Evolutionary conservation across 139 green algal species (phyloP), one percentile per base, ranked within the genome.

Genomic region (Edaphochlamys debaryana): DNA sequence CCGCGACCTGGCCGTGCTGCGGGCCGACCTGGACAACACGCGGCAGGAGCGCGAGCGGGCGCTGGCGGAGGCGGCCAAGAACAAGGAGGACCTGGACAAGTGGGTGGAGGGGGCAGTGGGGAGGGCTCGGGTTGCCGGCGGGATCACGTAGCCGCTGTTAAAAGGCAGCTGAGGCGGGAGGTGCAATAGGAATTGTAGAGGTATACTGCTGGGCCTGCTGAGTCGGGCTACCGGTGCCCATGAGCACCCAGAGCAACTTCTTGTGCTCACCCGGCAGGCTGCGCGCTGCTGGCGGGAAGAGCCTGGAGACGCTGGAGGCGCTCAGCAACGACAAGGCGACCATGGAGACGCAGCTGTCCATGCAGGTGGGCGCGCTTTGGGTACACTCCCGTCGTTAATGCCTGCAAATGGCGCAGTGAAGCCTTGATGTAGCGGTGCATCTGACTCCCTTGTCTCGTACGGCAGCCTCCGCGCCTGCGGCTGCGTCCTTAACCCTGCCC

Each of bases 321-420:
- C 68, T 93, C 11, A 86, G 40, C 41, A 86, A 93, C 40, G 89
- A 90, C 63, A 93, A 93, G 72, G 90, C 87, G 3, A 92, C 87
- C 3, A 79, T 93, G 68, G 90, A 93, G 77, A 71, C 88, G 2
- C 90, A 93, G 87, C 84, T 93, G 66, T 67, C 68, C 22, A 91
- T 79, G 32, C 90, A 92, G 82, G 84, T 88, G 40, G 5, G 80
- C 1, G 50, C 45, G n/a, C n/a, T n/a, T n/a, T n/a, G n/a, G n/a
- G 37, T 64, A 36, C 17, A 20, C 50, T 68, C 11, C 22, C 11
- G 11, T 11, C 29, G 62, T 36, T 68, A n/a, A n/a, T n/a, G n/a
- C n/a, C n/a, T n/a, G n/a, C n/a, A n/a, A n/a, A n/a, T n/a, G n/a
- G n/a, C 48, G 15, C 48, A 54, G 25, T 58, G 50, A 58, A 19